Evolutionary conservation across 2,329 filamentous ascomycete genomes (phyloP), one percentile per base, ranked within the genome.

Genomic region (Nigrospora oryzae): DNA sequence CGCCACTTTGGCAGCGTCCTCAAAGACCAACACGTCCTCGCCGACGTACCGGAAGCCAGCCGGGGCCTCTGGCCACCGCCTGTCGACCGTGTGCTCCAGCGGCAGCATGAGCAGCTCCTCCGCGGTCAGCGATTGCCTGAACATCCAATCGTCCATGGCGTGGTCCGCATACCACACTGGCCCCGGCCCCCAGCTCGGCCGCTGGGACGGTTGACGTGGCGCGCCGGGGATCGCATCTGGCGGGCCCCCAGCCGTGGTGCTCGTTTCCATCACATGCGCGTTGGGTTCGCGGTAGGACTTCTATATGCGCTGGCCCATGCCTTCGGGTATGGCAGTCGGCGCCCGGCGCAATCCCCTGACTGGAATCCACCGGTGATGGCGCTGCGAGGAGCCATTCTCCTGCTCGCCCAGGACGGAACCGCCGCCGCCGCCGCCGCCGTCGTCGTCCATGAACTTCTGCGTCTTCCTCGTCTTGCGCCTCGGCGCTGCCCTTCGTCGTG

Each of bases 141-240:
- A 44, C 35, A 44, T 38, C 36, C 42, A 38, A 11, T 44, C 42
- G 14, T 38, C 30, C 36, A 44, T 17, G 14, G 42, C 17, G 42
- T 44, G 42, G 32, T 44, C 34, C n/a, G 42, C 42, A 14, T 38
- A 36, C 42, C 42, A 44, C 14, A 44, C 23, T 6, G 42, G 35
- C 16, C 17, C 36, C 10, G 42, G 42, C 3, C 38, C 23, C 36
- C 16, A 15, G 11, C 16, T 13, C 11, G 36, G 42, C 31, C 42
- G 23, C 14, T 44, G 30, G 11, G 19, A 12, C 7, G 42, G 42
- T 36, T 44, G 42, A 7, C 13, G 17, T 11, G 23, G 23, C 23
- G 23, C 5, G 23, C 23, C 23, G 23, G 23, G 5, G 5, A 28
- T 28, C 23, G 23, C 23, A 28, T 28, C 11, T 5, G 11, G 14